Evolutionary conservation across 148 eudicot species (phyloP).

Genomic region (Agrostemma githago): DNA sequence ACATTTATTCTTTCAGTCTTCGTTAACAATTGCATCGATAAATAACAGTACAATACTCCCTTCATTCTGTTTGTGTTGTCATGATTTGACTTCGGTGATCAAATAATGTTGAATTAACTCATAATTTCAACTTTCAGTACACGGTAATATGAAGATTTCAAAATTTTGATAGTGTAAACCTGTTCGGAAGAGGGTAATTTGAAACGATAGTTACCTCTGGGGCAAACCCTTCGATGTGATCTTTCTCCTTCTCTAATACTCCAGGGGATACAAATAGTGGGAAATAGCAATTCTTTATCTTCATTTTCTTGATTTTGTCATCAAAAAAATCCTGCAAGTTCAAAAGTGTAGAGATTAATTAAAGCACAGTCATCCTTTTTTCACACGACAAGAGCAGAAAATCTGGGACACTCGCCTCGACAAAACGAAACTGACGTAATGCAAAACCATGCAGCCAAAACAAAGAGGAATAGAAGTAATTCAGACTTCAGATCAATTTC

Average conservation of each 20-base stretch:
- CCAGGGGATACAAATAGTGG: slow-evolving; percentile 88
- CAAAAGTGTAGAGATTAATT: not conserved
- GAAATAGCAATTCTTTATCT: slow-evolving; percentile 83
- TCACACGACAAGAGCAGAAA: not conserved
- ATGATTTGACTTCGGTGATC: too few species aligned
- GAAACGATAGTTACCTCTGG: slow-evolving; percentile 60
- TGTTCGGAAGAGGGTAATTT: too few species aligned
- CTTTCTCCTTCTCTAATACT: slow-evolving; percentile 81
- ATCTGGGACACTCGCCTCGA: too few species aligned
- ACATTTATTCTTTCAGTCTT: not conserved
- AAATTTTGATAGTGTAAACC: too few species aligned
- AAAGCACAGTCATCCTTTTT: not conserved
- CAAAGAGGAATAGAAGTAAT: not conserved
- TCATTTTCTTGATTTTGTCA: slow-evolving; percentile 84
- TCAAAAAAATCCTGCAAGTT: slow-evolving; percentile 75
- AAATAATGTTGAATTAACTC: too few species aligned
- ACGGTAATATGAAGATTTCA: not conserved
- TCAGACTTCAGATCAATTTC: not conserved
- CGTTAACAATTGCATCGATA: not conserved
- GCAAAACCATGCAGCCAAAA: not conserved
- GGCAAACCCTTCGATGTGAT: slow-evolving; percentile 97
- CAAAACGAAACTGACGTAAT: not conserved
- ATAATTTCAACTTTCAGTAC: not conserved
- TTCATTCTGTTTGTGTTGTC: too few species aligned
- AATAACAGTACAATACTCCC: not conserved